Evolutionary conservation across 75 land plant genomes (phyloP), one percentile per base, ranked within the genome.

Genomic region (Selaginella moellendorffii): DNA sequence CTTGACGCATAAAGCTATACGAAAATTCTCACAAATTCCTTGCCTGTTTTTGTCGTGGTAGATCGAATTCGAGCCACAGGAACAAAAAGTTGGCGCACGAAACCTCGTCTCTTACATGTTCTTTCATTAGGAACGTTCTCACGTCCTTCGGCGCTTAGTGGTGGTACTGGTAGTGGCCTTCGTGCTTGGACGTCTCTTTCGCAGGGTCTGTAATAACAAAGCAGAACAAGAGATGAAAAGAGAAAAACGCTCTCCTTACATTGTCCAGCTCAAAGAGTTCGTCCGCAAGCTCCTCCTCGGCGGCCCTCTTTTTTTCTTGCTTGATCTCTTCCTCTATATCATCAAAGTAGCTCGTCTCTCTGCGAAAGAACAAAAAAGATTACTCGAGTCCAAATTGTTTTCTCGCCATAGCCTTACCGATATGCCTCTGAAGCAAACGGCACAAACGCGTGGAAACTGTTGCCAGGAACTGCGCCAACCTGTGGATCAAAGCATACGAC

Each of bases 341-440:
- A 5, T 36, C 46, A 36, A 36, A 14, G 46, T 36, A 36, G 5
- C 10, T 5, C 10, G 46, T 5, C 46, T 36, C 46, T 14, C 46
- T 36, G 46, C 46, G 46, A 5, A 36, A 5, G 14, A 36, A 36
- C 46, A 36, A 5, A 5, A 36, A 5, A 36, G 10, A 14, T 36
- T 5, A 5, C 5, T 36, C 5, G 46, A 36, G 46, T n/a, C 5
- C 10, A 36, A 36, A 14, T 36, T 36, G 14, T 36, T 5, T 36
- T 14, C 5, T 5, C 5, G 5, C 46, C 14, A 36, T 36, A 36
- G 46, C 5, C 14, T 69, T 77, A 85, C 95, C 77, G 80, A 78
- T 88, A 92, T 29, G 97, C 95, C 65, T 88, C 76, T 66, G 70
- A 79, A 27, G 86, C 78, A 71, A 88, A 92, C 28, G 95, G 89